Base-by-base conservation (phyloP, 495 filamentous ascomycete species). In the Bryoglossum gracile region DNA sequence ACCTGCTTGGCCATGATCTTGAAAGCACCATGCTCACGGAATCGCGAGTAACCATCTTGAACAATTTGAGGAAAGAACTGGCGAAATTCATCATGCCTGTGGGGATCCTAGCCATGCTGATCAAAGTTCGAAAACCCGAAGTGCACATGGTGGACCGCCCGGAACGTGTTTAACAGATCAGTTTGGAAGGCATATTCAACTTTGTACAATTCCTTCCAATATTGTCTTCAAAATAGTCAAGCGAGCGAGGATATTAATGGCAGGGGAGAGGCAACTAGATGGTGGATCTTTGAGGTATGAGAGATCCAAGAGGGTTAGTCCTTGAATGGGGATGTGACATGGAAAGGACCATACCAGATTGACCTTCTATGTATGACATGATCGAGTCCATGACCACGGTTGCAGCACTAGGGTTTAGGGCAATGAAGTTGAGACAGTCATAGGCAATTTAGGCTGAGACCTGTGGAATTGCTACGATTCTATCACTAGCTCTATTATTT, bases 1-100 rank as follows among this genome's bases (percentile, higher is more conserved):
- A 48, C 26, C 35, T 23, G 59, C 57, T 14, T 39, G 42, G 19
- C 28, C 43, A 26, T 37, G 9, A 28, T 43, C 19, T 38, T 46
- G 54, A 34, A 61, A 17, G 48, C 57, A 63, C 48, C 43, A 30
- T 48, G 43, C 38, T 48, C 26, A 8, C 50, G 43, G 14, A 53
- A 41, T 9, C 50, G 43, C 4, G 50, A 37, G 30, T 49, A 60
- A 1, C 61, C 56, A 30, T 66, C 58, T 50, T 65, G 70, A 8
- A 68, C 56, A 4, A 66, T 64, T 2, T 66, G 49, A 0, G 71
- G 71, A 57, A 75, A 73, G 3, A 65, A 61, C 46, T 65, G 62
- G 32, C 56, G 46, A 40, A 62, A 65, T 11, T 43, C 48, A 22
- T 65, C 62, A 51, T 63, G 58, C n/a, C 66, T 58, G 43, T 56